These are phyloP conservation scores for Cladosporium sp. DNA, from an alignment of 2,329 filamentous ascomycete genomes.

Conservation along the genomic window DNA sequence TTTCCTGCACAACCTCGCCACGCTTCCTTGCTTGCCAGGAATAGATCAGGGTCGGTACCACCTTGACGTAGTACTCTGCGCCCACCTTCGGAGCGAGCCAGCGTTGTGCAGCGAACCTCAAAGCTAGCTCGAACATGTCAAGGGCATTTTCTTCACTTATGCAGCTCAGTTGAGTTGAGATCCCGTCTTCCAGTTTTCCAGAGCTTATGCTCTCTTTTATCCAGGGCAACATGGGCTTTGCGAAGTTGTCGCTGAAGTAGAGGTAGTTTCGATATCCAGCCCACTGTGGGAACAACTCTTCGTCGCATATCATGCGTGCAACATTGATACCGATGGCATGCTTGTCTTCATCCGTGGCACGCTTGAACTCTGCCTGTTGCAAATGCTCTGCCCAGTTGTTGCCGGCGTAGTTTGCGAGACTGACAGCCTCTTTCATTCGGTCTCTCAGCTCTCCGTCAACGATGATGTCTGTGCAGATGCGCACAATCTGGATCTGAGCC, in stretches of 20 bases:
- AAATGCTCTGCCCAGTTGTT: neutral
- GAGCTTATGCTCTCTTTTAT: neutral
- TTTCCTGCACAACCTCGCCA: neutral
- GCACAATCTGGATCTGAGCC: conserved; percentile 1
- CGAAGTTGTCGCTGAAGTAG: neutral
- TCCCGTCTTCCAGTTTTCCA: neutral
- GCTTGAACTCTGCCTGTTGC: neutral
- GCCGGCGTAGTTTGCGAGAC: neutral
- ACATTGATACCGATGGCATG: neutral
- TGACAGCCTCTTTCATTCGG: neutral
- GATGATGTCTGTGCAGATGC: neutral
- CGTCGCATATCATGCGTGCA: neutral
- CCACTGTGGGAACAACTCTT: neutral
- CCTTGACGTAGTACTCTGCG: neutral
- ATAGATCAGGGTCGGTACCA: neutral
- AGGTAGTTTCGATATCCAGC: neutral
- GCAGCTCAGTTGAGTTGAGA: neutral
- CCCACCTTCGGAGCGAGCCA: neutral
- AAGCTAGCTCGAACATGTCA: neutral
- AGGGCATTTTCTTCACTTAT: neutral
- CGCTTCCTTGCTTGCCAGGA: neutral
- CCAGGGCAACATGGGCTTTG: neutral
- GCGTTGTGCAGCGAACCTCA: neutral
- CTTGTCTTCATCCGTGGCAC: neutral
- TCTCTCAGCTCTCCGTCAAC: neutral